Percentiles rank a stretch among this genome's conserved stretches.
Evolutionary conservation across 768 basidiomycete species (phyloP).

Genomic region (Pleurotus ostreatus): DNA sequence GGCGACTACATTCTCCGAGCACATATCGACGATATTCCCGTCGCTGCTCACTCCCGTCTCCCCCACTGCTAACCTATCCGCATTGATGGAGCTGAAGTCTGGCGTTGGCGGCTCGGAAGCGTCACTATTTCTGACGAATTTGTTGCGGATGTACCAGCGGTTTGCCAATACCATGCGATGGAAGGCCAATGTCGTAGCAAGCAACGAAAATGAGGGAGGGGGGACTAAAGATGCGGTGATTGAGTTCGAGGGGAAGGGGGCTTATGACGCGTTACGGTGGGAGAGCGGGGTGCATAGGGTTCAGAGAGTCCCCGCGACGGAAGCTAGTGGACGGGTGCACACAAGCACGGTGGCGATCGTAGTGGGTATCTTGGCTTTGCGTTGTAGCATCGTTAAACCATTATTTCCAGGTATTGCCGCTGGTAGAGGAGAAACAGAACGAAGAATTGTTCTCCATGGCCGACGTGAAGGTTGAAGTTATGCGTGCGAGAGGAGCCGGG

Average conservation of each 20-base stretch:
- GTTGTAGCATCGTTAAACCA: background rate
- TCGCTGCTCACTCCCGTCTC: slow-evolving; percentile 71
- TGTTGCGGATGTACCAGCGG: slow-evolving; percentile 80
- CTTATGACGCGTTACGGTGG: slow-evolving; percentile 78
- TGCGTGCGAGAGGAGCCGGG: slow-evolving; percentile 95
- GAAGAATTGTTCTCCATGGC: slow-evolving; percentile 75
- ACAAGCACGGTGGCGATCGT: slow-evolving; percentile 88
- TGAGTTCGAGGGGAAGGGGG: slow-evolving; percentile 73
- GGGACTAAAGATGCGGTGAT: slow-evolving; percentile 76
- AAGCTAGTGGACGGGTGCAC: slow-evolving; percentile 82
- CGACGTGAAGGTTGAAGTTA: slow-evolving; percentile 89
- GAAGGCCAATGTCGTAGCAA: slow-evolving; percentile 57
- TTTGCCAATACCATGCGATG: slow-evolving; percentile 54
- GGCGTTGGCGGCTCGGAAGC: slow-evolving; percentile 93
- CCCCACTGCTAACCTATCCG: slow-evolving; percentile 60
- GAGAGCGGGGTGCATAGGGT: slow-evolving; percentile 97
- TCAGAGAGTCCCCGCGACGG: slow-evolving; percentile 90
- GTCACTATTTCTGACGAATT: slow-evolving; percentile 71
- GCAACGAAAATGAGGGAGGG: slow-evolving; percentile 54
- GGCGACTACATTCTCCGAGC: slow-evolving; percentile 25
- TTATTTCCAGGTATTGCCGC: slow-evolving; percentile 72
- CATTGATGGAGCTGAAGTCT: slow-evolving; percentile 86
- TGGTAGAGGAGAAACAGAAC: slow-evolving; percentile 56
- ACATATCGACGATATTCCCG: slow-evolving; percentile 52
- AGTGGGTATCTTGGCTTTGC: slow-evolving; percentile 40